Base-by-base conservation (phyloP, 2,329 filamentous ascomycete species). In the Didymella glomerata region DNA sequence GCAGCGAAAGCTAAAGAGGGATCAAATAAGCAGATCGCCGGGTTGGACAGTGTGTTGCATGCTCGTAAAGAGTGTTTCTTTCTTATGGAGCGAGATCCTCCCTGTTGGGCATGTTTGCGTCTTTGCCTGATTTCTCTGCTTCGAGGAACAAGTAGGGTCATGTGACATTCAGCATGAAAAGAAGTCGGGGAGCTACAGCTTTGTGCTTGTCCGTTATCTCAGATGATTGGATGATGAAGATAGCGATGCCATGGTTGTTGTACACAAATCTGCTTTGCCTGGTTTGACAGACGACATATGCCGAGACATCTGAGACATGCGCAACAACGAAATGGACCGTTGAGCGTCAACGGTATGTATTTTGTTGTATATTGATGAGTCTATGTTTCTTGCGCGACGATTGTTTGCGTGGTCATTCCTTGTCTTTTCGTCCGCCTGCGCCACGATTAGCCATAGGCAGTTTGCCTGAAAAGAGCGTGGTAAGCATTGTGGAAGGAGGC, bases 361-460 rank as follows among this genome's bases (percentile, higher is more conserved):
- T 40, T 14, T 20, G 8, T 13, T 24, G 38, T 40, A 20, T 41
- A 14, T 11, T 13, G 38, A 41, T 24, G 38, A 24, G 38, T 24
- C 20, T 24, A 41, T 24, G 38, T 10, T 24, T 22, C 18, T 14
- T 24, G 20, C 1, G 14, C 11, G 38, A 4, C 18, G 20, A 41
- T 18, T 16, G 41, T n/a, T 7, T 7, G 3, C 20, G 4, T 14
- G 10, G 18, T 28, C 42, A 59, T 18, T 59, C 56, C 41, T 59
- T 59, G 34, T 46, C 57, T 30, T 60, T 67, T 22, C 64, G 62
- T 60, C 56, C 36, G 50, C 54, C 60, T 63, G 54, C 30, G 51
- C 49, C 51, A 67, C 41, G 49, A 68, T 67, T 60, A 66, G 65
- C 61, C 52, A 57, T 61, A 22, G 67, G 66, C 34, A 69, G 49